These are phyloP conservation scores for Vanderwaltozyma polyspora DNA, from an alignment of 805 yeast genomes.

Conservation along the genomic window DNA sequence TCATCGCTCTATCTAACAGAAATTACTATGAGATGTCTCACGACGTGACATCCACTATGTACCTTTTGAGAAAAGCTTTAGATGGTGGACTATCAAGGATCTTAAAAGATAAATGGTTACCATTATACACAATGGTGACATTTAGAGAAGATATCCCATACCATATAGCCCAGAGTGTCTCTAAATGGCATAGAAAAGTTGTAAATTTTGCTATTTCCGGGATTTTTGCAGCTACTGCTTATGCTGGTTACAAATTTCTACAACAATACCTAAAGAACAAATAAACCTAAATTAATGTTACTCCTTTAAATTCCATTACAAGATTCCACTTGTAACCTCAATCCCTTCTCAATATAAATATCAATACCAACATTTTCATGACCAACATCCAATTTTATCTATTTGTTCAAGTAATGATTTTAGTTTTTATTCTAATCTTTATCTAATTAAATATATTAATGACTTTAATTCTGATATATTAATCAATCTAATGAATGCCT, in stretches of 20 bases:
- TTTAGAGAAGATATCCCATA: slow-evolving; percentile 77
- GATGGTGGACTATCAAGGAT: slow-evolving; percentile 54
- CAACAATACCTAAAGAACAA: too few relatives aligned
- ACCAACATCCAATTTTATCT: too few relatives aligned
- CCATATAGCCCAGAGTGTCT: slow-evolving; percentile 49
- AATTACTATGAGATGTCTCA: slow-evolving; percentile 85
- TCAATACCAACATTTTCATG: too few relatives aligned
- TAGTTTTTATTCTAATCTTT: too few relatives aligned
- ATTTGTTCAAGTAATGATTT: too few relatives aligned
- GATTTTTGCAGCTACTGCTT: not conserved
- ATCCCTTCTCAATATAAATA: too few relatives aligned
- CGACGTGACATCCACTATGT: slow-evolving; percentile 52
- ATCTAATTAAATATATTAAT: too few relatives aligned
- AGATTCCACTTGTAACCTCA: too few relatives aligned
- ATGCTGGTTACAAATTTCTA: not conserved
- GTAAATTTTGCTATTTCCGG: slow-evolving; percentile 24
- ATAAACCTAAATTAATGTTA: too few relatives aligned
- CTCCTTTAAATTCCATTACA: too few relatives aligned
- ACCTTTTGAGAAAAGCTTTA: slow-evolving; percentile 51
- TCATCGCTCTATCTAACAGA: slow-evolving; percentile 63
- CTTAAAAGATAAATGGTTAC: slow-evolving; percentile 61
- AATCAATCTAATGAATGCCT: too few relatives aligned
- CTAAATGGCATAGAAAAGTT: slow-evolving; percentile 43
- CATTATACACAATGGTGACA: slow-evolving; percentile 85
- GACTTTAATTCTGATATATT: too few relatives aligned